Evolutionary conservation across 148 eudicot genomes (phyloP).

Genomic region (Vaccinium vitisidaea): DNA sequence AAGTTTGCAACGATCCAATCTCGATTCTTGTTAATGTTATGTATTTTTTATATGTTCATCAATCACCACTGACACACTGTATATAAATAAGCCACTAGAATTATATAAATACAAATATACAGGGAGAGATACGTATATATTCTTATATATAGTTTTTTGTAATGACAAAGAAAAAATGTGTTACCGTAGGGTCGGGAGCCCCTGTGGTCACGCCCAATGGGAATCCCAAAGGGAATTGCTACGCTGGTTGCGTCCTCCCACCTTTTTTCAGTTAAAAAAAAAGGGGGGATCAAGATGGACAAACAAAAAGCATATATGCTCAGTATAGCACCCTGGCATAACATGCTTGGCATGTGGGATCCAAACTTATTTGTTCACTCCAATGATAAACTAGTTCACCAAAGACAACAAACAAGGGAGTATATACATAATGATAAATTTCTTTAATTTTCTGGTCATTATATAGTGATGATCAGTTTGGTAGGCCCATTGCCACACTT

Average conservation of each 20-base stretch:
- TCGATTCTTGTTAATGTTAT: neutral
- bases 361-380: neutral
- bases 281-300: neutral
- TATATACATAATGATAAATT: no score
- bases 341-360: constrained; percentile 7
- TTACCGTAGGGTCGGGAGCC: no score
- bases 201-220: no score
- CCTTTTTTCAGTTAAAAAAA: no score
- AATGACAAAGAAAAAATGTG: neutral
- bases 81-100: neutral
- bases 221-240: no score
- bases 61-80: neutral
- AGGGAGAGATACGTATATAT: no score
- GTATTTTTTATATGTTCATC: neutral
- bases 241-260: no score
- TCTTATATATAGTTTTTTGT: neutral
- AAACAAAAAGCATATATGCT: constrained; percentile 3
- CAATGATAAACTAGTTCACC: neutral
- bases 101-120: neutral
- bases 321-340: neutral
- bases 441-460: no score
- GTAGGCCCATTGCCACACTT: no score
- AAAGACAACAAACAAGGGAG: no score
- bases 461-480: no score
- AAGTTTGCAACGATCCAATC: neutral